Base-by-base conservation (phyloP, 163 green algal genomes). In the Coccomyxa subellipsoidea region DNA sequence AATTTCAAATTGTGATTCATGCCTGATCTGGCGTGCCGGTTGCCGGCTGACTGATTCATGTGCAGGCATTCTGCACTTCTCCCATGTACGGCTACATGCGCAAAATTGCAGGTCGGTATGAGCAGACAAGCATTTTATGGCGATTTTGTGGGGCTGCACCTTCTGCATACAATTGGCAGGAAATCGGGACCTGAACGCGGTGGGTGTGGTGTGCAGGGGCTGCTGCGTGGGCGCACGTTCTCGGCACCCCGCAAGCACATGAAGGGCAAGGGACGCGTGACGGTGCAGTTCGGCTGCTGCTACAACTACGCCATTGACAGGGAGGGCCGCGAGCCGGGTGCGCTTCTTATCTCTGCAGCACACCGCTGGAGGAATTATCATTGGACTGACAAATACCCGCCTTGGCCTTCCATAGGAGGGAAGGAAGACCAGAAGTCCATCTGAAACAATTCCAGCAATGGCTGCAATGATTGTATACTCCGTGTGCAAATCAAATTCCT, bases 251-350 rank as follows among this genome's bases (percentile, higher is more conserved):
- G 84, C 37, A 92, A 92, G 83, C 90, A 85, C 85, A 87, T 87
- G 69, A 81, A 54, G 4, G 89, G 89, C 82, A 93, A 93, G 83
- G 89, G 89, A 1, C 84, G 89, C 54, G 70, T 91, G 40, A 93
- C 89, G 0, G 84, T 91, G 10, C 88, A 92, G 82, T 91, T 88
- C 73, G 90, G 90, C 72, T 93, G 90, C 90, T 93, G 90, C 84
- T 93, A 93, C 86, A 93, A 93, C 66, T 93, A 93, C 54, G 89
- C 88, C 0, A 70, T 35, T 7, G 90, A 92, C 59, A 40, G 29
- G 2, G 32, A 90, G 71, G 86, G 84, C 40, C 76, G 86, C 18
- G 54, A 78, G 10, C 89, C 89, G 72, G 86, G 88, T 82, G 79
- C 23, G 82, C 6, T 29, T 3, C n/a, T 38, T 38, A 23, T 2